Evolutionary conservation across 805 yeast genomes (phyloP), one percentile per base, ranked within the genome.

Genomic region (Lipomyces sp.): DNA sequence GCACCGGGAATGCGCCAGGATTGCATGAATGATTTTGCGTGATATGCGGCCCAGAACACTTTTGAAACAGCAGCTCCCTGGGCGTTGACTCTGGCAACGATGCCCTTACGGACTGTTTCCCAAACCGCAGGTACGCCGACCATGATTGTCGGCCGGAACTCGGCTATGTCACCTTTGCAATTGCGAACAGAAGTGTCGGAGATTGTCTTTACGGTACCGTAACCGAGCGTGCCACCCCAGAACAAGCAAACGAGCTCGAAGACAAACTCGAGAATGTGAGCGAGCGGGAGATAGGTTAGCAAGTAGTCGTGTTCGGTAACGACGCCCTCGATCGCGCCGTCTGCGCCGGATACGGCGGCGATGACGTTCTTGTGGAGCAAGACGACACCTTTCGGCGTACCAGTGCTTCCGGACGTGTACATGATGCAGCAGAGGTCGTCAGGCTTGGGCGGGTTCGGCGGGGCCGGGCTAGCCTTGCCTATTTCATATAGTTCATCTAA

Each of bases 41-140:
- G 83, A 80, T 81, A 92, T 8, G 97, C 94, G 35, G 86, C 83
- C 98, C 99, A 95, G 77, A 95, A 95, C 56, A 94, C 75, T 77
- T 86, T 90, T 80, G 92, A 97, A 39, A 85, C 83, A 32, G 87
- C 73, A 15, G 86, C 73, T 18, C 97, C 89, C 74, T 83, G 82
- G 74, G 86, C 84, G 71, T 83, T 81, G 71, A 95, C 85, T 80
- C 93, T 92, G 63, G 85, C 85, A 65, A 91, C 68, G 66, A 95
- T 89, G 66, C 99, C 99, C 82, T 95, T 95, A 79, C 93, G 89
- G 68, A 95, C 91, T 50, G 89, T 84, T 82, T 95, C 99, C 97
- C 97, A 95, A 62, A 95, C 98, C 3, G 98, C 97, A 18, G 98
- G 98, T 64, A 95, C 99, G 79, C 97, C 99, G 71, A 92, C 97